Evolutionary conservation across 768 basidiomycete species (phyloP).

Genomic region (Tricholoma furcatifolium): DNA sequence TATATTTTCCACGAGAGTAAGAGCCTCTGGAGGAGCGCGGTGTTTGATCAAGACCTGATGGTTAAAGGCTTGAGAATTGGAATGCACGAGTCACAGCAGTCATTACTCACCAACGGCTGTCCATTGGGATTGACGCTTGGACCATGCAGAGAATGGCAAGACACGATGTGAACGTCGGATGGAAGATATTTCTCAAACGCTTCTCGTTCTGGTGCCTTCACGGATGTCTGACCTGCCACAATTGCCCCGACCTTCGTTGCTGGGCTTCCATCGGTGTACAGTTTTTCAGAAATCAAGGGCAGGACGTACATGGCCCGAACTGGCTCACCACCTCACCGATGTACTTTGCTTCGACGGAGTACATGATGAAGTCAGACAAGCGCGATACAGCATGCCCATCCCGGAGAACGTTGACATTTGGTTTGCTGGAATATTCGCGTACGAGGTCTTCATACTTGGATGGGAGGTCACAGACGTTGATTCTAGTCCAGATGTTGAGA

Average conservation of each 20-base stretch:
- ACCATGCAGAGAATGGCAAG: constrained; percentile 93
- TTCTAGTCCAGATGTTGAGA: constrained; percentile 8
- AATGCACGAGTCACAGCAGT: not conserved
- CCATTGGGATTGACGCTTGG: constrained; percentile 85
- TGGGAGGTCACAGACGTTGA: constrained; percentile 38
- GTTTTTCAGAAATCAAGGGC: not conserved
- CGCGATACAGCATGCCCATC: constrained; percentile 90
- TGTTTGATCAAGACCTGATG: constrained; percentile 85
- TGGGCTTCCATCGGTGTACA: constrained; percentile 25
- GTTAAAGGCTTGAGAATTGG: not conserved
- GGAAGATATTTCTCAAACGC: constrained; percentile 93
- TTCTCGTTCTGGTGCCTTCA: constrained; percentile 88
- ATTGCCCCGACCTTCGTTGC: constrained; percentile 92
- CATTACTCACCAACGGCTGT: constrained; percentile 76
- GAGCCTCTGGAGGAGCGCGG: constrained; percentile 70
- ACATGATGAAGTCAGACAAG: constrained; percentile 90
- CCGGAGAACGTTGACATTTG: constrained; percentile 64
- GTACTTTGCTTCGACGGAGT: constrained; percentile 91
- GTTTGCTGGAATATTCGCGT: constrained; percentile 48
- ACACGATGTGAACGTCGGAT: constrained; percentile 82
- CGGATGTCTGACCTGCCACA: constrained; percentile 94
- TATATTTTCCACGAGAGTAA: constrained; percentile 78
- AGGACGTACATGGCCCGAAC: constrained; percentile 84
- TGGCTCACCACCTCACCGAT: constrained; percentile 80
- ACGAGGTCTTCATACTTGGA: constrained; percentile 66